Percentiles rank a stretch among this genome's conserved stretches.
Conservation (phyloP, 2,329 filamentous ascomycete species). For the Colletotrichum sp. region DNA sequence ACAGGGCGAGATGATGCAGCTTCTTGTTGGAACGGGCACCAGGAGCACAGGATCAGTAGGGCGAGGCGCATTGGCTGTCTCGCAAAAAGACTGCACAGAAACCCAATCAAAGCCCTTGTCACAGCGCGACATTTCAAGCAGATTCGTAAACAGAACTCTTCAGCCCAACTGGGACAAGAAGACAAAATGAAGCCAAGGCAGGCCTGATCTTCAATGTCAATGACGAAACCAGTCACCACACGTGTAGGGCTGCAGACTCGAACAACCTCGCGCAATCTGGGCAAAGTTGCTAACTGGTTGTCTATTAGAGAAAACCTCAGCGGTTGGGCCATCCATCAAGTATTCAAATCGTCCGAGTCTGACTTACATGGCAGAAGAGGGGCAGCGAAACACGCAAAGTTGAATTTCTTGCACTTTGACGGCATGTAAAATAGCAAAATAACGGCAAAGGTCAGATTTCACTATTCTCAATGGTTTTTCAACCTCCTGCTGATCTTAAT, state of each 20-base stretch:
- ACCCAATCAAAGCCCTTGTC: not conserved
- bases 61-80: not conserved
- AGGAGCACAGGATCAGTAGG: not conserved
- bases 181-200: not conserved
- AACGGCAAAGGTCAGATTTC: not conserved
- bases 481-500: not conserved
- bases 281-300: not conserved
- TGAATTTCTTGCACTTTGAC: not conserved
- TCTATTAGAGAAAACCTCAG: not conserved
- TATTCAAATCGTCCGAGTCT: not conserved
- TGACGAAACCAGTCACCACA: not conserved
- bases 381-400: not conserved
- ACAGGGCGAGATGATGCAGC: not conserved
- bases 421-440: not conserved
- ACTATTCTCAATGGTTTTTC: not conserved
- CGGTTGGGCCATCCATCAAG: not conserved
- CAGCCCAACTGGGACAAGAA: not conserved
- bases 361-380: not conserved
- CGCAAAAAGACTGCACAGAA: not conserved
- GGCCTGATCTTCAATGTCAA: not conserved
- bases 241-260: not conserved
- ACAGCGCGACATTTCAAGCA: not conserved
- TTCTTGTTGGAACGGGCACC: not conserved
- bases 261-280: not conserved
- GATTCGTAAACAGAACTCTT: not conserved